A percentile compares a stretch with the other conserved stretches of the same genome.
phyloP scores from a whole-genome alignment of 345 rosid species.

The Limnanthes douglasii region DNA sequence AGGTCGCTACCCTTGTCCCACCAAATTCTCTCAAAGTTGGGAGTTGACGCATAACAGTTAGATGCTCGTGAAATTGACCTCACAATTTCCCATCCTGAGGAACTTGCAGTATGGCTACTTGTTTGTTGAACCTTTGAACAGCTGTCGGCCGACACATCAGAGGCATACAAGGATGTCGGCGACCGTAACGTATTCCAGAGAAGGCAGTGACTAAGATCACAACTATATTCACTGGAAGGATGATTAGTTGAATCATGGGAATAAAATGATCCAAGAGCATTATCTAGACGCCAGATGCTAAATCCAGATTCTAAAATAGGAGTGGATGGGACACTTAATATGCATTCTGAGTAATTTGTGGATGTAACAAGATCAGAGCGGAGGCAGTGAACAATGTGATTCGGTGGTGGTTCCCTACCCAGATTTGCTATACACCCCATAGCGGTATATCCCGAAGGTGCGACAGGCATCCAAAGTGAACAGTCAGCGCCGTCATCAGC shows the following conservation, averaged over 20 bases:
- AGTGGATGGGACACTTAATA: slow-evolving; percentile 34
- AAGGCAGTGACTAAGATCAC: slow-evolving; percentile 65
- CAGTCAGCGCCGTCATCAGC: slow-evolving; percentile 36
- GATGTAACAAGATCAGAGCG: slow-evolving; percentile 95
- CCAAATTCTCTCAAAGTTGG: slow-evolving; percentile 95
- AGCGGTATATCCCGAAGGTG: slow-evolving; percentile 78
- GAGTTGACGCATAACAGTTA: slow-evolving; percentile 54
- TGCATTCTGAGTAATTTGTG: slow-evolving; percentile 71
- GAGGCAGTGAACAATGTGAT: slow-evolving; percentile 74
- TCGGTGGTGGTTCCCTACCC: slow-evolving; percentile 74
- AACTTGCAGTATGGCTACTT: slow-evolving; percentile 27
- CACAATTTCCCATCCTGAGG: slow-evolving; percentile 78
- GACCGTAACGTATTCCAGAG: slow-evolving; percentile 52
- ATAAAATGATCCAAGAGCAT: slow-evolving; percentile 81
- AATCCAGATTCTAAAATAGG: slow-evolving; percentile 46
- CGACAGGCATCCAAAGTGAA: slow-evolving; percentile 94
- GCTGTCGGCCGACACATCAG: slow-evolving; percentile 18
- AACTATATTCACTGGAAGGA: slow-evolving; percentile 40
- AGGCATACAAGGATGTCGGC: slow-evolving; percentile 22
- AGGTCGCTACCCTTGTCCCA: slow-evolving; percentile 94
- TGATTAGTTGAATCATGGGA: slow-evolving; percentile 50
- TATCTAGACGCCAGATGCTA: slow-evolving; percentile 91
- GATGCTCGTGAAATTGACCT: slow-evolving; percentile 63
- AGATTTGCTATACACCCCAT: slow-evolving; percentile 83
- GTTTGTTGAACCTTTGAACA: slow-evolving; percentile 24